Conservation (phyloP, 768 basidiomycete genomes). For the Kwoniella dendrophila region DNA sequence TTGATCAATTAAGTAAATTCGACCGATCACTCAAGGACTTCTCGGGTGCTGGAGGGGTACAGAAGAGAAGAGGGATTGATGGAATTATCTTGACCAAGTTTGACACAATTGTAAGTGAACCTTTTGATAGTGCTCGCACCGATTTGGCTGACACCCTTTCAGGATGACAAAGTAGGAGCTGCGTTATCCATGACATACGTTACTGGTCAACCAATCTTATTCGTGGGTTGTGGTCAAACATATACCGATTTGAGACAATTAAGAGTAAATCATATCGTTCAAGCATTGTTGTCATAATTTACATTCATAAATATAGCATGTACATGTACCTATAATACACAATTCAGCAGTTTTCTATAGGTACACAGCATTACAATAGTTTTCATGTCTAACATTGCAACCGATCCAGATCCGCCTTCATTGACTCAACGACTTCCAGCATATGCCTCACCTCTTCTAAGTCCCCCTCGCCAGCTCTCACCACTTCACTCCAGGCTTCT, state of each 20-base stretch:
- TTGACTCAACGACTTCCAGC: neutral
- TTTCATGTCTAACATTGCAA: neutral
- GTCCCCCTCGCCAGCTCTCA: conserved; percentile 10
- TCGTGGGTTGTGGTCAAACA: conserved; percentile 98
- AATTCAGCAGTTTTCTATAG: neutral
- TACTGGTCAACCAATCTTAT: conserved; percentile 96
- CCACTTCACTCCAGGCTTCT: conserved; percentile 12
- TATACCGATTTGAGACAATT: conserved; percentile 94
- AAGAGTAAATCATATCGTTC: conserved; percentile 86
- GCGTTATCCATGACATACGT: conserved; percentile 99
- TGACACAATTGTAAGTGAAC: conserved; percentile 82
- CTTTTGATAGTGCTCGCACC: neutral
- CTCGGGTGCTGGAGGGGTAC: conserved; percentile 63
- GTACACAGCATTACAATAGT: neutral
- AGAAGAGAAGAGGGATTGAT: conserved; percentile 76
- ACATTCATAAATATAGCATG: conserved; percentile 1
- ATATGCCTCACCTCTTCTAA: conserved; percentile 5
- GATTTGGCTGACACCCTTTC: conserved; percentile 6
- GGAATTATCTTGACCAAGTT: conserved; percentile 99
- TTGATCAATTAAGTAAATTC: conserved; percentile 96
- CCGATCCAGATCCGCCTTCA: neutral
- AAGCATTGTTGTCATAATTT: conserved; percentile 68
- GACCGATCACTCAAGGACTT: conserved; percentile 92
- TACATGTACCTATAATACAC: neutral
- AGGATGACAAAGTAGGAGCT: conserved; percentile 80